A percentile compares a stretch with the other conserved stretches of the same genome.
Conservation (phyloP, 495 filamentous ascomycete species). For the Astrothelium subdiscretum region DNA sequence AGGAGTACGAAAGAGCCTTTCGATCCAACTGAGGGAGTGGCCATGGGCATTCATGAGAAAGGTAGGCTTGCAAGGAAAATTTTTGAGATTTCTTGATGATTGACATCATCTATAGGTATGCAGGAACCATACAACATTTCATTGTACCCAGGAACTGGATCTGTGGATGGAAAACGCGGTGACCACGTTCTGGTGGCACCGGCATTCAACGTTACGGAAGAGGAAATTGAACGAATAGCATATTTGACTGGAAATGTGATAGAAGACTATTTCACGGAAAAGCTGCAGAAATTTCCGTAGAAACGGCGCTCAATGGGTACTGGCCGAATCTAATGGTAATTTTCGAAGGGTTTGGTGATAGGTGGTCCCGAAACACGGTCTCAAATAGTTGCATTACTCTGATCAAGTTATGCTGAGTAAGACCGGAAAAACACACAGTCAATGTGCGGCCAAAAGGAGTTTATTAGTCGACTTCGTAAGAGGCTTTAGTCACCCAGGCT, state of each 20-base stretch:
- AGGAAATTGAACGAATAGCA: constrained; percentile 25
- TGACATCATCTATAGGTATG: constrained; percentile 16
- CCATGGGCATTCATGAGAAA: constrained; percentile 25
- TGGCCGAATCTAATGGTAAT: no score
- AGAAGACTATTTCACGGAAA: constrained; percentile 21
- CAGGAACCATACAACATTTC: constrained; percentile 43
- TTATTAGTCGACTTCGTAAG: no score
- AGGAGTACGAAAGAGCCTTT: constrained; percentile 46
- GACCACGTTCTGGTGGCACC: constrained; percentile 72
- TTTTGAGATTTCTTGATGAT: constrained; percentile 32
- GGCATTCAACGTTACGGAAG: constrained; percentile 48
- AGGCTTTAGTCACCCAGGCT: neutral
- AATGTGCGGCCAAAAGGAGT: neutral
- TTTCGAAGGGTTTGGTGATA: no score
- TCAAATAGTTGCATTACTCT: no score
- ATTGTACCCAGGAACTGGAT: constrained; percentile 59
- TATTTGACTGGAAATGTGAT: constrained; percentile 21
- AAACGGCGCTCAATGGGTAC: no score
- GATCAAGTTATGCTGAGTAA: neutral
- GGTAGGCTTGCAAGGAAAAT: constrained; percentile 28
- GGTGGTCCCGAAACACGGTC: no score
- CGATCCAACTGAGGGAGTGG: constrained; percentile 15
- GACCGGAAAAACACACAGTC: neutral
- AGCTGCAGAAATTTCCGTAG: neutral
- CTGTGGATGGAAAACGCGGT: constrained; percentile 52